Evolutionary conservation across 2,329 filamentous ascomycete genomes (phyloP).

Genomic region (Pestalotiopsis sp.): DNA sequence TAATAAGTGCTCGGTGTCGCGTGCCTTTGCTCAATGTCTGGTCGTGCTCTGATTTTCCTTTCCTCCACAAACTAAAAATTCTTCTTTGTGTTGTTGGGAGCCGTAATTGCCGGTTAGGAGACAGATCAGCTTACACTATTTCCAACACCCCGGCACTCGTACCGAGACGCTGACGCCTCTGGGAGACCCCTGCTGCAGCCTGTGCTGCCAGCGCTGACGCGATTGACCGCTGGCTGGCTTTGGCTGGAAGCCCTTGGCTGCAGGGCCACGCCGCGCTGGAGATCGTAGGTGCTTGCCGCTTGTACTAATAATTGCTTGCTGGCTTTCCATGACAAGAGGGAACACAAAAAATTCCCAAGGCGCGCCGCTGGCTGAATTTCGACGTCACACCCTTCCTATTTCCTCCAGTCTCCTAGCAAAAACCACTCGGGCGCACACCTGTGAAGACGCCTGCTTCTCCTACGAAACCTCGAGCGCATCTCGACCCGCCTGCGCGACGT

Average conservation of each 20-base stretch:
- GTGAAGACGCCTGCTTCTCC: neutral
- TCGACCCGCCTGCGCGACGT: neutral
- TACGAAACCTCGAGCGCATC: neutral
- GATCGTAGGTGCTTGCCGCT: neutral
- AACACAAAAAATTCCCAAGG: neutral
- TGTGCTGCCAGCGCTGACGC: neutral
- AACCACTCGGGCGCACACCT: neutral
- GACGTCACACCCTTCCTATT: neutral
- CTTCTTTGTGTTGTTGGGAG: neutral
- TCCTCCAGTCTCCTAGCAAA: neutral
- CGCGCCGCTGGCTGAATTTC: neutral
- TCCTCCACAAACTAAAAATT: neutral
- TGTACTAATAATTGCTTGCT: neutral
- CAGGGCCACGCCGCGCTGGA: neutral
- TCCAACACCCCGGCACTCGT: neutral
- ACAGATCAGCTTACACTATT: neutral
- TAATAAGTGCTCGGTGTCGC: neutral
- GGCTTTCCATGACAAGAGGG: neutral
- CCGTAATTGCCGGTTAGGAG: neutral
- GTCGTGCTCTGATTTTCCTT: neutral
- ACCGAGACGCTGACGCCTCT: neutral
- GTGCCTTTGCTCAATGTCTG: neutral
- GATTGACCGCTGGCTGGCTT: neutral
- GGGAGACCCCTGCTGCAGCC: neutral
- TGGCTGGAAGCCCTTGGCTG: neutral